Base-by-base conservation (phyloP, 1,284 basidiomycete genomes). In the Somion occarium region DNA sequence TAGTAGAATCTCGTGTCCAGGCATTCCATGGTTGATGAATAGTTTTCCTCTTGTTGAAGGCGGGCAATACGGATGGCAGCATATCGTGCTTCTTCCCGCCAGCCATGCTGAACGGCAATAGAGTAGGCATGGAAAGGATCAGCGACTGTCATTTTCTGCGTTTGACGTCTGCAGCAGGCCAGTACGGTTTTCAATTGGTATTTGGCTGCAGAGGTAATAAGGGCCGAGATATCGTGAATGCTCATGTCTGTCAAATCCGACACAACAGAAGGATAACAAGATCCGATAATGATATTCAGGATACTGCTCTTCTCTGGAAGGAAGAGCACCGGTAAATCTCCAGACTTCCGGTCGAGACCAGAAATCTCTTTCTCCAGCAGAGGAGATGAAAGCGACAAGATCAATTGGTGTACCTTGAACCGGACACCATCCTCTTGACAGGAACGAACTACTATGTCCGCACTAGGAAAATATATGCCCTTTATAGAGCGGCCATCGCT, bases 11-110 rank as follows among this genome's bases (percentile, higher is more conserved):
- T 9, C 39, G 39, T 22, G 39, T 41, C 20, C 39, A 41, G 7
- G 7, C 7, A 18, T 22, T 41, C 39, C 15, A 41, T 5, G 19
- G 7, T 5, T 9, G 13, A 18, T 18, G 13, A 22, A 19, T 41
- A 41, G 7, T 19, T 7, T 7, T 19, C 15, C 19, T 15, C 39
- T 22, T 18, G 5, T 22, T 7, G 9, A 9, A 7, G 46, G 9
- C 13, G 5, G 18, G 37, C 45, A 11, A 48, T 23, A 13, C 20
- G 18, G 18, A 43, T 24, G 13, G 50, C 50, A 3, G 45, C 46
- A n/a, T 52, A 34, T 30, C 46, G 19, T 13, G 50, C 50, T 30
- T 52, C 50, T 11, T 38, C 37, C 5, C 20, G 5, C 45, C 50
- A 52, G 3, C 38, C 23, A 25, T 43, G 18, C 2, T 9, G 15